A percentile compares a stretch with the other conserved stretches of the same genome.
Evolutionary conservation across 768 basidiomycete species (phyloP).

Genomic region (Boletus rubroflammeus): DNA sequence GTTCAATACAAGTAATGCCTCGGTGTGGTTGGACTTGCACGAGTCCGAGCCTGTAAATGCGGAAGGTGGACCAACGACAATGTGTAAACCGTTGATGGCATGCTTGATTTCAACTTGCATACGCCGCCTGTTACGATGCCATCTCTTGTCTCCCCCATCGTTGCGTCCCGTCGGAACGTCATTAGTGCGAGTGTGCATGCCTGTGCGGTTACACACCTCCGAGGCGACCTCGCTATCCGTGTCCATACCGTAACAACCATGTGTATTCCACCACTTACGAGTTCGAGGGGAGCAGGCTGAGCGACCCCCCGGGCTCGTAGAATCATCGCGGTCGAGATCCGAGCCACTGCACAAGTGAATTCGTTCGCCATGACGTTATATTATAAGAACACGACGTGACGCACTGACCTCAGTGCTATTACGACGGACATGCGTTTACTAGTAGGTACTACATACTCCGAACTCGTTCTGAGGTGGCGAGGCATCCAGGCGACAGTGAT

Average conservation of each 20-base stretch:
- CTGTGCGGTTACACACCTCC: background rate
- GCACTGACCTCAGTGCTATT: background rate
- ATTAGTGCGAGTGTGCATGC: background rate
- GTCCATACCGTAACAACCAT: background rate
- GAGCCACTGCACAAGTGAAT: too few relatives aligned
- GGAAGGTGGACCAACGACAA: background rate
- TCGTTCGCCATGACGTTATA: too few relatives aligned
- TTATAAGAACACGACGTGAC: background rate
- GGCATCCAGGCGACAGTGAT: background rate
- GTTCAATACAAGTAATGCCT: background rate
- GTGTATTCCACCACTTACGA: background rate
- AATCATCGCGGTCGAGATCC: too few relatives aligned
- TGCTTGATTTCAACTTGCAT: too few relatives aligned
- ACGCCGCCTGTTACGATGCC: background rate
- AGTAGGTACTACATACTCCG: too few relatives aligned
- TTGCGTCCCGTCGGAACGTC: background rate
- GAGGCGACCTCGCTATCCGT: background rate
- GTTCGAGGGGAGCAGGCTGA: too few relatives aligned
- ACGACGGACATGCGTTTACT: background rate
- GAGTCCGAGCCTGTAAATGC: background rate
- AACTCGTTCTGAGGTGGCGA: background rate
- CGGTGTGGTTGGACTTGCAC: background rate
- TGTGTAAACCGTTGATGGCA: too few relatives aligned
- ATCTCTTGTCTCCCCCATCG: background rate
- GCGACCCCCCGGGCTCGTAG: too few relatives aligned